A percentile compares a stretch with the other conserved stretches of the same genome.
Evolutionary conservation across 805 yeast genomes (phyloP).

Genomic region (Barnettozyma vustinii): DNA sequence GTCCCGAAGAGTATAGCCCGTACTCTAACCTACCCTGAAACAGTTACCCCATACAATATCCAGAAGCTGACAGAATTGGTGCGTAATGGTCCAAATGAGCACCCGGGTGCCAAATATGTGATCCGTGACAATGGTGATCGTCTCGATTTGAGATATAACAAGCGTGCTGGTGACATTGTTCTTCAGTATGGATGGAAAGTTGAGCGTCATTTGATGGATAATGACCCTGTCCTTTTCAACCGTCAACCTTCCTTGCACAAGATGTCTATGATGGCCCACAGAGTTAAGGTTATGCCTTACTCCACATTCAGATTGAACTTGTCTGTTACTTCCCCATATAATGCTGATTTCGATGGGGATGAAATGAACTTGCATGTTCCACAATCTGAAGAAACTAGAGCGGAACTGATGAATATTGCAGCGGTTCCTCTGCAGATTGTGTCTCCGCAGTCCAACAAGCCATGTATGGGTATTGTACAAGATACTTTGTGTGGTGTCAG

Average conservation of each 20-base stretch:
- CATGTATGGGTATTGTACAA: slow-evolving; percentile 99
- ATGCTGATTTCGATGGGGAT: slow-evolving; percentile 57
- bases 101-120: slow-evolving; percentile 98
- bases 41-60: slow-evolving; percentile 95
- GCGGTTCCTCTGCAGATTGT: slow-evolving; percentile 98
- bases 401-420: slow-evolving; percentile 90
- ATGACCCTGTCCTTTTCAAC: slow-evolving; percentile 95
- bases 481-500: slow-evolving; percentile 97
- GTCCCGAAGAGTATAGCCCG: slow-evolving; percentile 96
- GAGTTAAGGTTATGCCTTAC: slow-evolving; percentile 98
- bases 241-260: slow-evolving; percentile 99
- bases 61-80: slow-evolving; percentile 89
- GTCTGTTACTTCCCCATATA: slow-evolving; percentile 98
- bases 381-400: slow-evolving; percentile 95
- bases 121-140: slow-evolving; percentile 99
- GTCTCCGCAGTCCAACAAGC: slow-evolving; percentile 97
- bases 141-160: slow-evolving; percentile 93
- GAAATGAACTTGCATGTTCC: slow-evolving; percentile 50
- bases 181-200: slow-evolving; percentile 99
- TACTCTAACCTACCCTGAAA: slow-evolving; percentile 93
- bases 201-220: slow-evolving; percentile 95
- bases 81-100: slow-evolving; percentile 97
- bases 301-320: slow-evolving; percentile 94
- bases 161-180: slow-evolving; percentile 97
- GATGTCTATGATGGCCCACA: slow-evolving; percentile 99